Evolutionary conservation across 768 basidiomycete genomes (phyloP).

Genomic region (Podaxis sp.): DNA sequence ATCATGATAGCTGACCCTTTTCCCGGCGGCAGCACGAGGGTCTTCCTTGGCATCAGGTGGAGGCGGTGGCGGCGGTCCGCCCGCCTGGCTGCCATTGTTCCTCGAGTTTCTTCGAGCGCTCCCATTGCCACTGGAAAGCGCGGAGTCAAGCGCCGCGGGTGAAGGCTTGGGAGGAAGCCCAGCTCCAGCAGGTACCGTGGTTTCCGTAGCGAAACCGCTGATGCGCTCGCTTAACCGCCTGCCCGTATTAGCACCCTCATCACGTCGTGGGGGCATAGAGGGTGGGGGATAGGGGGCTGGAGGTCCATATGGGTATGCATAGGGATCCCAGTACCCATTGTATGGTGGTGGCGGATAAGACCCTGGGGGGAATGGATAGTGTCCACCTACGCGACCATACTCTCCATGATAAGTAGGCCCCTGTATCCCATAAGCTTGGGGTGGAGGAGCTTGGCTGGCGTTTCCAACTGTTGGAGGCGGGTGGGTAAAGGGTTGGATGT

Average conservation of each 20-base stretch:
- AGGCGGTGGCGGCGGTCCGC: slow-evolving; percentile 70
- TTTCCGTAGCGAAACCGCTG: slow-evolving; percentile 64
- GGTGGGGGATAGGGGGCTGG: slow-evolving; percentile 37
- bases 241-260: slow-evolving; percentile 51
- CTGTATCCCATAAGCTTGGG: slow-evolving; percentile 84
- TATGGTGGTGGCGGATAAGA: slow-evolving; percentile 48
- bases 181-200: slow-evolving; percentile 58
- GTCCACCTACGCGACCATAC: slow-evolving; percentile 30
- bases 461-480: slow-evolving; percentile 70
- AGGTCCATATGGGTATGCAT: slow-evolving; percentile 33
- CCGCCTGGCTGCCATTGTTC: slow-evolving; percentile 33
- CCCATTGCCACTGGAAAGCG: slow-evolving; percentile 51
- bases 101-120: slow-evolving; percentile 38
- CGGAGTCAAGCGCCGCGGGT: slow-evolving; percentile 50
- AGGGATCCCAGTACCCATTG: slow-evolving; percentile 42
- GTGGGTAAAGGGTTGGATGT: slow-evolving; percentile 82
- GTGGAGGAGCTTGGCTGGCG: slow-evolving; percentile 68
- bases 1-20: slow-evolving; percentile 91
- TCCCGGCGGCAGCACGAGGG: slow-evolving; percentile 85
- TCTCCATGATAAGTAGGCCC: slow-evolving; percentile 47
- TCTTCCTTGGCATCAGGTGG: slow-evolving; percentile 91
- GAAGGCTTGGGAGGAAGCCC: slow-evolving; percentile 82
- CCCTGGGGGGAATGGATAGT: slow-evolving; percentile 31
- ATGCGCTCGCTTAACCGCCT: slow-evolving; percentile 79
- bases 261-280: slow-evolving; percentile 47